Percentiles rank a stretch among this genome's conserved stretches.
Conservation (phyloP, 2,329 filamentous ascomycete species). For the Colletotrichum eremochloae region DNA sequence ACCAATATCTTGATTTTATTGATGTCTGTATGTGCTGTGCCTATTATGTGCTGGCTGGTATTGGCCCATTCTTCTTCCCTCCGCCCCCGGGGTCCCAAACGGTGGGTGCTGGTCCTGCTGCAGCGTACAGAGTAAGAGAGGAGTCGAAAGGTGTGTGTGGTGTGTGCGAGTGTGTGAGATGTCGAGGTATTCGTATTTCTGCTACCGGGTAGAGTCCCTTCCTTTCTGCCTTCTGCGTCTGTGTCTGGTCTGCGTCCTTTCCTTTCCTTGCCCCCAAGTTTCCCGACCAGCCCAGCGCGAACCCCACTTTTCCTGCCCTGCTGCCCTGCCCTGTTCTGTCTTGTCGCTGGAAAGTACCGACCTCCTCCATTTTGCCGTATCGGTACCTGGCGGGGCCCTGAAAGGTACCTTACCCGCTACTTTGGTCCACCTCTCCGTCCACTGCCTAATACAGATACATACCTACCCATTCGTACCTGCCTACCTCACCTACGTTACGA, state of each 20-base stretch:
- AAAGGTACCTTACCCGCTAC: neutral
- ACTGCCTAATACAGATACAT: too few relatives aligned
- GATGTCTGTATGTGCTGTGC: too few relatives aligned
- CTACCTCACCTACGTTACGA: neutral
- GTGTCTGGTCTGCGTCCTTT: neutral
- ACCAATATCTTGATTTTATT: neutral
- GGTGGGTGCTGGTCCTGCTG: slow-evolving; percentile 7
- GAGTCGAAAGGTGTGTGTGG: too few relatives aligned
- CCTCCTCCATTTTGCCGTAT: neutral
- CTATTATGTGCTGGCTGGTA: neutral
- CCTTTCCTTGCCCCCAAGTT: neutral
- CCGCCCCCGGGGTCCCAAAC: neutral
- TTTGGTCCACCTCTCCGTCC: neutral
- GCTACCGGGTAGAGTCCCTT: slow-evolving; percentile 4
- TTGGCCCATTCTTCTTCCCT: neutral
- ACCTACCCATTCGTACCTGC: neutral
- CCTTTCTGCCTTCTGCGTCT: neutral
- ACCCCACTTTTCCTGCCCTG: slow-evolving; percentile 9
- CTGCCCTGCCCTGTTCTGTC: slow-evolving; percentile 1
- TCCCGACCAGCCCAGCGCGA: neutral
- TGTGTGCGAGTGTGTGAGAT: neutral
- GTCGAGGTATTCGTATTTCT: slow-evolving; percentile 2
- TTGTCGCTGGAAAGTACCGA: slow-evolving; percentile 1
- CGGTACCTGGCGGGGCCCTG: neutral
- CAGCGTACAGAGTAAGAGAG: neutral